Evolutionary conservation across 495 filamentous ascomycete genomes (phyloP), one percentile per base, ranked within the genome.

Genomic region (Aspergillus heteromorphus): DNA sequence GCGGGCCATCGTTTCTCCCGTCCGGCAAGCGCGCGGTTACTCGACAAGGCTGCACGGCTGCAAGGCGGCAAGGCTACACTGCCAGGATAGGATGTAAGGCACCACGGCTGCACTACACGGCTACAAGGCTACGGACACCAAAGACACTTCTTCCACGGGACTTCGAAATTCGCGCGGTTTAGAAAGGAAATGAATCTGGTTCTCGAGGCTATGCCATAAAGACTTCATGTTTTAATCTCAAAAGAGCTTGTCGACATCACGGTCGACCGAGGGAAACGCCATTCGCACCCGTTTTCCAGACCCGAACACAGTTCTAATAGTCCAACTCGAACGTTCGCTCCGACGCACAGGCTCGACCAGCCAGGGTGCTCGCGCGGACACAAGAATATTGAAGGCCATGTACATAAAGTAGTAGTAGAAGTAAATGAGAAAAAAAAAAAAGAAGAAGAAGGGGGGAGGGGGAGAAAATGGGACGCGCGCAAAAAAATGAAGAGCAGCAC

Each of bases 231-330:
- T 62, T 57, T 57, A 57, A 62, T 59, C 42, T 65, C 60, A 63
- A 65, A 72, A 70, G 56, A 64, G 63, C 64, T 66, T 66, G 66
- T 69, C 68, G 61, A 70, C 65, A 65, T 65, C 50, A 59, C 55
- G 53, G 59, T 65, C 69, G 62, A 65, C 19, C 64, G 58, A 61
- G 69, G 63, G 61, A 74, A 77, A 77, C 74, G 74, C 74, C 74
- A 72, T 72, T 71, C 63, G 63, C 72, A 73, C 74, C 71, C 61
- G 67, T 77, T 77, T 73, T 72, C 73, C 71, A 73, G 64, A 70
- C 70, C 71, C 67, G 68, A 74, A 74, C 71, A 72, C 64, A 70
- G 68, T 74, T 75, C 69, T 74, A 73, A 70, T 70, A 65, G 60
- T 71, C 70, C 68, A 75, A 72, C 66, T 71, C 59, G 64, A 63